Base-by-base conservation (phyloP, 2,329 filamentous ascomycete genomes). In the Bipolaris oryzae region DNA sequence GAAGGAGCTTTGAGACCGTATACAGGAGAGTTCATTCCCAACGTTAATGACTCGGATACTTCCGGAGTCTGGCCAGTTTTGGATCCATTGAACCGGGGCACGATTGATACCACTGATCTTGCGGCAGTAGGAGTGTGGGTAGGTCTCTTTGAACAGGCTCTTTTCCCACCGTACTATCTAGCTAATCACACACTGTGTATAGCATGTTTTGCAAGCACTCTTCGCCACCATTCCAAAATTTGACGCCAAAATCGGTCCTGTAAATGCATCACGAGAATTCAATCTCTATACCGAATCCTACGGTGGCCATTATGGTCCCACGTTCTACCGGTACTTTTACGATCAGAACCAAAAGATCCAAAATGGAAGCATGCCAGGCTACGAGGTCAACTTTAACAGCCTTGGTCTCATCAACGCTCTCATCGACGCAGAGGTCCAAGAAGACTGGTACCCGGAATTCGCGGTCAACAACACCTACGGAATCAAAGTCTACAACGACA, bases 211-310 rank as follows among this genome's bases (percentile, higher is more conserved):
- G n/a, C 66, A 69, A 53, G 63, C 64, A 3, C 49, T 69, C 28
- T 42, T 69, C 33, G 64, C 65, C 11, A 66, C 64, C 11, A 52
- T 67, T 3, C 66, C 66, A 13, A 67, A 64, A 28, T 66, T 67
- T 13, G 64, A 66, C 43, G 63, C 61, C 3, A 68, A 69, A 48
- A 25, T 82, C 79, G 62, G 79, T 34, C 54, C 55, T 13, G 23
- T 67, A 21, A 55, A 53, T 18, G 53, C 80, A 71, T 62, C 81
- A 65, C 69, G 75, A 63, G 52, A 68, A 5, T 70, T 63, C 69
- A 85, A 86, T 59, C 75, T 87, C 35, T 87, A 83, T 77, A 86
- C 85, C 0, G 85, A 87, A 69, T 83, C 59, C 28, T 78, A 78
- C 43, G 69, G 70, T 31, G 80, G 81, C 41, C 81, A 83, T 63